A percentile compares a stretch with the other conserved stretches of the same genome.
Conservation (phyloP, 441 rosid genomes). For the Bocquillonia castaneifolia region DNA sequence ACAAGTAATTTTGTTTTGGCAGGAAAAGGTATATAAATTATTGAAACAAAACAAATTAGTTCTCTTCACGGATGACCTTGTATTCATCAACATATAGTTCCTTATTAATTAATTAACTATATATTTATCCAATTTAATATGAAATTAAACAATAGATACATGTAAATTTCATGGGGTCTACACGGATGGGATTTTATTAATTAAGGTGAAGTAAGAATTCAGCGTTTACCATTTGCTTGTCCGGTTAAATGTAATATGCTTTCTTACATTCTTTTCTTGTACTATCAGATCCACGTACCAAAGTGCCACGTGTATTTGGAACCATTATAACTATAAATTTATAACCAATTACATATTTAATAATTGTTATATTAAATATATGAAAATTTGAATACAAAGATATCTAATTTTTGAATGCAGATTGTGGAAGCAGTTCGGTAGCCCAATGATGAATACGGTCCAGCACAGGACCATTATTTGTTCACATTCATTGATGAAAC, state of each 20-base stretch:
- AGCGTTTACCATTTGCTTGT: conserved; percentile 15
- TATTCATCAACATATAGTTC: background rate
- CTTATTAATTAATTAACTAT: background rate
- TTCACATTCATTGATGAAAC: too few species aligned
- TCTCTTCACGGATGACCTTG: background rate
- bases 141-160: background rate
- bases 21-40: background rate
- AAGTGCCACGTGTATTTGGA: background rate
- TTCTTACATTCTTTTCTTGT: background rate
- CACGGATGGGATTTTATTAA: background rate
- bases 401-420: too few species aligned
- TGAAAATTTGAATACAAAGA: too few species aligned
- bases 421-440: too few species aligned
- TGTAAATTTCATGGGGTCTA: conserved; percentile 1
- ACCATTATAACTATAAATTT: background rate
- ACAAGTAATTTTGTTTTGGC: background rate
- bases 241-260: background rate
- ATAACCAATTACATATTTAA: too few species aligned
- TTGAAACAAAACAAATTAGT: background rate
- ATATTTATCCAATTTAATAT: background rate
- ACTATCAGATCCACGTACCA: background rate
- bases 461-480: too few species aligned
- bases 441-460: too few species aligned
- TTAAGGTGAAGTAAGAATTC: background rate
- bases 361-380: too few species aligned